Evolutionary conservation across 2,329 filamentous ascomycete species (phyloP).

Genomic region (Magnaporthales sp.): DNA sequence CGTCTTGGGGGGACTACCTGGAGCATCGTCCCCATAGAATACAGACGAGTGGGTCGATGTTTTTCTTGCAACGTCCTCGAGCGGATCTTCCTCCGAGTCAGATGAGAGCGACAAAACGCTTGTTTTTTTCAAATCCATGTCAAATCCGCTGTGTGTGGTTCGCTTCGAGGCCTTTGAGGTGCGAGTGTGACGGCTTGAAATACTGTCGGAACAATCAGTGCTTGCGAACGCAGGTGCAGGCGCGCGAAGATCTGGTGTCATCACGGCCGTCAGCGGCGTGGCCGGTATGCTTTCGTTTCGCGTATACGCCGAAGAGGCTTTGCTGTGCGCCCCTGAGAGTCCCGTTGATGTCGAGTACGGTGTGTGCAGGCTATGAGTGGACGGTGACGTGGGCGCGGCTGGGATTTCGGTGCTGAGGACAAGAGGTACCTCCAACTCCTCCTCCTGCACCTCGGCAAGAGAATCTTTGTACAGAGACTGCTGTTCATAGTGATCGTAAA

Average conservation of each 20-base stretch:
- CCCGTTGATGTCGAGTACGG: not conserved
- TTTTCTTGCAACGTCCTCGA: slow-evolving; percentile 11
- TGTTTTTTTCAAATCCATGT: slow-evolving; percentile 43
- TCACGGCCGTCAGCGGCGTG: slow-evolving; percentile 16
- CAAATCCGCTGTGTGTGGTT: slow-evolving; percentile 37
- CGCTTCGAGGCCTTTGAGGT: slow-evolving; percentile 44
- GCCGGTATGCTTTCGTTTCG: slow-evolving; percentile 14
- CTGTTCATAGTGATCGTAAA: slow-evolving; percentile 52
- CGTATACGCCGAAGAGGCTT: not conserved
- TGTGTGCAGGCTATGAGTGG: not conserved
- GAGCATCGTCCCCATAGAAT: slow-evolving; percentile 20
- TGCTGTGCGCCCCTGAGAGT: not conserved
- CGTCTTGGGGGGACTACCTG: slow-evolving; percentile 12
- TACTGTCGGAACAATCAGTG: slow-evolving; percentile 37
- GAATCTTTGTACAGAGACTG: slow-evolving; percentile 24
- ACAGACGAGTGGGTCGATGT: slow-evolving; percentile 22
- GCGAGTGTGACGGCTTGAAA: slow-evolving; percentile 46
- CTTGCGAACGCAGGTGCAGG: slow-evolving; percentile 10
- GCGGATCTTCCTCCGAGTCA: slow-evolving; percentile 41
- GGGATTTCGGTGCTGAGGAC: not conserved
- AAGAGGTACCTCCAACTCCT: not conserved
- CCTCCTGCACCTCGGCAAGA: not conserved
- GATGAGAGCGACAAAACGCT: slow-evolving; percentile 50
- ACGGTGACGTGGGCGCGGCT: not conserved
- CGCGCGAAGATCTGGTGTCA: slow-evolving; percentile 12